Conservation (phyloP, 805 yeast species). For the Metschnikowia bowlesiae region DNA sequence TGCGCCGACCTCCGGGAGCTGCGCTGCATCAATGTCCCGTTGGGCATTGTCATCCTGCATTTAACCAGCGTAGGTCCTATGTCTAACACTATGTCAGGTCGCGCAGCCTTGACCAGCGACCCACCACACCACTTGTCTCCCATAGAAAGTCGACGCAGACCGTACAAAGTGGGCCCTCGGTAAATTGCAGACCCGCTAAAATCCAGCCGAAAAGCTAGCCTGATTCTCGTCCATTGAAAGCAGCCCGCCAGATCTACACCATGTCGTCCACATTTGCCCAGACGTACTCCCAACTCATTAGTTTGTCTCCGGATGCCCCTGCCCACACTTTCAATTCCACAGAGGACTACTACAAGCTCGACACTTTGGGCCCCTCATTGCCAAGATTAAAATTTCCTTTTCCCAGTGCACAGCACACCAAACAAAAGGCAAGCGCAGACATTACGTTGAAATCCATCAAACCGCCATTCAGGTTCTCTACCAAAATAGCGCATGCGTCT, state of each 20-base stretch:
- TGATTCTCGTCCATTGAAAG: neutral
- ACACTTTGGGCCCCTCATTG: conserved; percentile 43
- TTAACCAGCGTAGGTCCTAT: too few relatives aligned
- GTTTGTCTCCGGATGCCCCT: conserved; percentile 38
- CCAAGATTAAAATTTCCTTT: conserved; percentile 40
- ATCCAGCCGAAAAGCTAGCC: too few relatives aligned
- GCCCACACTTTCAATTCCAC: conserved; percentile 30
- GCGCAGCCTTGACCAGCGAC: too few relatives aligned
- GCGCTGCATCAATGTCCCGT: too few relatives aligned
- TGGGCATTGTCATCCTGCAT: too few relatives aligned
- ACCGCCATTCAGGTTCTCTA: conserved; percentile 59
- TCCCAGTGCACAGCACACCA: conserved; percentile 16
- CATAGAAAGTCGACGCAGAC: too few relatives aligned
- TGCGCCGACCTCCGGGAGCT: too few relatives aligned
- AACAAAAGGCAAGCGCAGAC: conserved; percentile 12
- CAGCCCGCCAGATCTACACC: neutral
- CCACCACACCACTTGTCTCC: too few relatives aligned
- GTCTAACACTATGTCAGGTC: too few relatives aligned
- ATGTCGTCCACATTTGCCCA: conserved; percentile 33
- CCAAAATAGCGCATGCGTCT: conserved; percentile 21
- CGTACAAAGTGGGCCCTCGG: too few relatives aligned
- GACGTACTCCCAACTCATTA: conserved; percentile 46
- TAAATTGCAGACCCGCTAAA: too few relatives aligned
- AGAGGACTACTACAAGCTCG: conserved; percentile 24
- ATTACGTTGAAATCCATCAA: conserved; percentile 59